Conservation (phyloP, 129 eudicot genomes). For the Tanacetum coccineum region DNA sequence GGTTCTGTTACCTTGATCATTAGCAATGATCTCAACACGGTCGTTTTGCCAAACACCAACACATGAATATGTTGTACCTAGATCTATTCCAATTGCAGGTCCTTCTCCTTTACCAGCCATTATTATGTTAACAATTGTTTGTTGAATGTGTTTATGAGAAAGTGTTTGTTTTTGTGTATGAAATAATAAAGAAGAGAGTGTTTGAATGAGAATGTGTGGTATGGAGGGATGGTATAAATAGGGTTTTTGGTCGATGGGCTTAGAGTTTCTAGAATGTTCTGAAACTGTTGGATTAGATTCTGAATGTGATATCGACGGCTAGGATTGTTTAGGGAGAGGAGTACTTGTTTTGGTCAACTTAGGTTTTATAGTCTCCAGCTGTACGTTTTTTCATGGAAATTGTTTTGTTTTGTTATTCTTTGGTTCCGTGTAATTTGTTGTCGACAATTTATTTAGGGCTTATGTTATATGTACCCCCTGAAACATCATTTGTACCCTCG, state of each 20-base stretch:
- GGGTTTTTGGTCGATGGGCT: not conserved
- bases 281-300: slow-evolving; percentile 7
- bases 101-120: slow-evolving; percentile 37
- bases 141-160: too few species aligned
- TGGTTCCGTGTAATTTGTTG: slow-evolving; percentile 1
- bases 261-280: slow-evolving; percentile 25
- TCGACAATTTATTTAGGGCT: too few species aligned
- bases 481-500: too few species aligned
- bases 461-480: too few species aligned
- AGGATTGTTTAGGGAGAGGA: slow-evolving; percentile 1
- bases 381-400: not conserved
- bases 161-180: too few species aligned
- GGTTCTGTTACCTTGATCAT: slow-evolving; percentile 34
- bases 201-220: not conserved
- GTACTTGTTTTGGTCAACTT: not conserved
- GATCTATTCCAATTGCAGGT: slow-evolving; percentile 34
- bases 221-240: slow-evolving; percentile 1
- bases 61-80: slow-evolving; percentile 29
- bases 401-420: too few species aligned
- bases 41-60: slow-evolving; percentile 36
- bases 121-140: not conserved
- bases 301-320: slow-evolving; percentile 3
- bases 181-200: not conserved
- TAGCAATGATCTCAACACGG: slow-evolving; percentile 33
- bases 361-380: slow-evolving; percentile 19